Base-by-base conservation (phyloP, 2,329 filamentous ascomycete species). In the Cordyceps javanica region DNA sequence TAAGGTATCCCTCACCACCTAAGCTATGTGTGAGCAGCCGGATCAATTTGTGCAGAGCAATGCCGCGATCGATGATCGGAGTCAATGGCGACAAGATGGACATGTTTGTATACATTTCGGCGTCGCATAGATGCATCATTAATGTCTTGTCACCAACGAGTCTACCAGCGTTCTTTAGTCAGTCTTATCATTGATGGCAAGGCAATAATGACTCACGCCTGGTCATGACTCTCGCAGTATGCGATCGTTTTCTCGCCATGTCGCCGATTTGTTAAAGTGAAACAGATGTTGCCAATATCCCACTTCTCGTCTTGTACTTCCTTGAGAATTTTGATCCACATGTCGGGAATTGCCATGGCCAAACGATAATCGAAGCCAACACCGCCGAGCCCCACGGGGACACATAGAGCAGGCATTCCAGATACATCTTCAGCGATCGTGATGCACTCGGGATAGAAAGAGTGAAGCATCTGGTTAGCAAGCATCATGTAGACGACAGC, bases 301-400 rank as follows among this genome's bases (percentile, higher is more conserved):
- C 94, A 99, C 10, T 96, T 83, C 61, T 91, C 82, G 67, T 99
- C 94, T 68, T 88, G 82, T 71, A 91, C 86, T 75, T 99, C 94
- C 73, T 99, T 99, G 61, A 97, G 74, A 69, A 95, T 90, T 76
- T 99, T 99, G 80, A 99, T 99, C 85, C 95, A 99, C 85, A 99
- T 90, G 72, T 99, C 94, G 4, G 94, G 94, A 61, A 99, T 86
- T 5, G 94, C 94, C 94, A 99, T 99, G 57, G 92, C 92, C 32
- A 99, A 83, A 64, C 94, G 86, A 73, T 99, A 99, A 74, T 99
- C 94, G 70, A 99, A 99, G 26, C 94, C 94, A 64, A 97, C 85
- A 61, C 94, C 94, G 19, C 94, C 94, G 2, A 97, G 78, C 1
- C 88, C 87, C 39, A 97, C 77, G 7, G 90, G 86, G 38, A 99